Conservation (phyloP, 2,329 filamentous ascomycete genomes). For the Drechslerella dactyloides region DNA sequence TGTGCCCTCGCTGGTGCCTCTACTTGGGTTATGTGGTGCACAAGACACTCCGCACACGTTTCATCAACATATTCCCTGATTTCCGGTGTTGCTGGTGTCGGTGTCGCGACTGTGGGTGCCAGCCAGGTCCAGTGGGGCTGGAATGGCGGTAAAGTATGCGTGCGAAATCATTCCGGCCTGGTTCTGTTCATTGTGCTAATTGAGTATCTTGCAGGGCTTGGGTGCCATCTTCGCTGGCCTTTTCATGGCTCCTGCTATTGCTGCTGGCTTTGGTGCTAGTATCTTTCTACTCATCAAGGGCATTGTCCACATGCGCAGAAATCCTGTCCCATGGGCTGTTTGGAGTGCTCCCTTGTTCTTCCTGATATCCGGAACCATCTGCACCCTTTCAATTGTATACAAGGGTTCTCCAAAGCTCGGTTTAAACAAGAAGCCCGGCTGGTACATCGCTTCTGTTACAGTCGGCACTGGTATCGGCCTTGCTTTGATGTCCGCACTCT, state of each 20-base stretch:
- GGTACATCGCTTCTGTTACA: constrained; percentile 67
- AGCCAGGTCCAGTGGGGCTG: constrained; percentile 66
- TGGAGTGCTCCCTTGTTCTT: constrained; percentile 78
- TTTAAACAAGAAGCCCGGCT: constrained; percentile 69
- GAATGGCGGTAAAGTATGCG: constrained; percentile 61
- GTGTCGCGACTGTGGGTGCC: constrained; percentile 61
- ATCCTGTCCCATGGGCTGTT: constrained; percentile 75
- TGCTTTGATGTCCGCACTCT: constrained; percentile 62
- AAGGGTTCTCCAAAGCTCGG: constrained; percentile 75
- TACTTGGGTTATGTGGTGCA: constrained; percentile 82
- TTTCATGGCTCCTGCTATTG: constrained; percentile 71
- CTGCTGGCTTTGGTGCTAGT: constrained; percentile 64
- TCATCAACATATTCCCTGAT: constrained; percentile 76
- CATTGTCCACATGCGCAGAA: constrained; percentile 67
- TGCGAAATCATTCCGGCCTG: not conserved
- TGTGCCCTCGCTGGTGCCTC: constrained; percentile 70
- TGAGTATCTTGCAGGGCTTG: constrained; percentile 63
- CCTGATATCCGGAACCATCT: constrained; percentile 75
- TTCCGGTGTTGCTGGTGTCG: constrained; percentile 65
- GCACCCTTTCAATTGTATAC: constrained; percentile 79
- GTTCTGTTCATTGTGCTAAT: not conserved
- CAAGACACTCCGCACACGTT: constrained; percentile 73
- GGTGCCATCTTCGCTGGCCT: constrained; percentile 75
- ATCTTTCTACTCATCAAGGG: constrained; percentile 78
- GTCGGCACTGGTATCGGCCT: constrained; percentile 64